phyloP scores from a whole-genome alignment of 768 basidiomycete species.

The Rhodocollybia butyracea region DNA sequence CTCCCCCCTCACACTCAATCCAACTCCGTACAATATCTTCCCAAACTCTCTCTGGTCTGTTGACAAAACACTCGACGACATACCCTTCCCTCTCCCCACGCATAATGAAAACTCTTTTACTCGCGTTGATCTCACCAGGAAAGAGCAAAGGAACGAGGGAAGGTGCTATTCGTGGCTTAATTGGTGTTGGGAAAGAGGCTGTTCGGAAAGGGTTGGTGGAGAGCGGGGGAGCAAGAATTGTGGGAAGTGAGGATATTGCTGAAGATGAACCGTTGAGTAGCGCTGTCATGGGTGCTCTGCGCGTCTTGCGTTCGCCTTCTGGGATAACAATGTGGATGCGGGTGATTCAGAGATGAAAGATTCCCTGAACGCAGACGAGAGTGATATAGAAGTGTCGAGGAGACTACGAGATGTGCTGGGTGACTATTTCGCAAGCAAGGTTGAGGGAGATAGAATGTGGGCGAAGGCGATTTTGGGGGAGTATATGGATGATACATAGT shows the following conservation, averaged over 20 bases:
- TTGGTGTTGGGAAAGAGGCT: slow-evolving; percentile 83
- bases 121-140: slow-evolving; percentile 72
- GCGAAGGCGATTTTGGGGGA: slow-evolving; percentile 51
- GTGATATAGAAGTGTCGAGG: slow-evolving; percentile 43
- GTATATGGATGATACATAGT: slow-evolving; percentile 4
- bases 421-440: slow-evolving; percentile 53
- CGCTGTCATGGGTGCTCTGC: slow-evolving; percentile 65
- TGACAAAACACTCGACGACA: slow-evolving; percentile 82
- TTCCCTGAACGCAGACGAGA: slow-evolving; percentile 48
- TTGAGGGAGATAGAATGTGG: slow-evolving; percentile 63
- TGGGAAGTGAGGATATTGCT: slow-evolving; percentile 52
- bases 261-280: slow-evolving; percentile 47
- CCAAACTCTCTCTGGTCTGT: slow-evolving; percentile 77
- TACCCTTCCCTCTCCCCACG: slow-evolving; percentile 86
- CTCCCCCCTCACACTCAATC: slow-evolving; percentile 71
- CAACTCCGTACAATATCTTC: slow-evolving; percentile 79
- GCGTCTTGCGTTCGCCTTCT: slow-evolving; percentile 54
- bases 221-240: slow-evolving; percentile 72
- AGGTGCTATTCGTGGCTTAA: slow-evolving; percentile 85
- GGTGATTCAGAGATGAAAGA: slow-evolving; percentile 60
- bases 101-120: slow-evolving; percentile 89
- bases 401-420: slow-evolving; percentile 57
- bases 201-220: slow-evolving; percentile 80
- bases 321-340: no score
- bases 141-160: slow-evolving; percentile 82